Evolutionary conservation across 2,329 filamentous ascomycete genomes (phyloP).

Genomic region (Microthyrium microscopicum): DNA sequence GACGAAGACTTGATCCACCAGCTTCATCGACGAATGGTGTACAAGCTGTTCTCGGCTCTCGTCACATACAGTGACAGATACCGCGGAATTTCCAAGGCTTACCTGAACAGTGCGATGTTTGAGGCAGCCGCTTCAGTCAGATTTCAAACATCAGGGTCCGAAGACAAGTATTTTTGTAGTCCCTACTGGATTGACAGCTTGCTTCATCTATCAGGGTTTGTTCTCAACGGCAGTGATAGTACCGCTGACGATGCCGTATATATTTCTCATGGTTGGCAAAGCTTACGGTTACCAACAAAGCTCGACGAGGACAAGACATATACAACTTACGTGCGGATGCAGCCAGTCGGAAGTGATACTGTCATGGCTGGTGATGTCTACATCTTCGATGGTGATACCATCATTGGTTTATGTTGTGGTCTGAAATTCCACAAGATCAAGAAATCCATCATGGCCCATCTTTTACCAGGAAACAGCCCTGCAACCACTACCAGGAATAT

Average conservation of each 20-base stretch:
- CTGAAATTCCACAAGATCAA: background rate
- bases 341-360: constrained; percentile 3
- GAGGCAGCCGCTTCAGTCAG: constrained; percentile 3
- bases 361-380: constrained; percentile 1
- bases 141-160: background rate
- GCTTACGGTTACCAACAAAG: constrained; percentile 13
- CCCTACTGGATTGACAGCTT: constrained; percentile 14
- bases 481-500: background rate
- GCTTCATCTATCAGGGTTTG: constrained; percentile 13
- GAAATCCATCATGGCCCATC: background rate
- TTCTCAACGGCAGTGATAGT: constrained; percentile 13
- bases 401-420: background rate
- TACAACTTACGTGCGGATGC: constrained; percentile 14
- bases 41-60: no score
- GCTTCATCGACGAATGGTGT: no score
- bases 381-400: constrained; percentile 6
- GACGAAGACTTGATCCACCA: no score
- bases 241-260: constrained; percentile 12
- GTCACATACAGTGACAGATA: no score
- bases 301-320: constrained; percentile 10
- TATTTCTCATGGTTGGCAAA: constrained; percentile 13
- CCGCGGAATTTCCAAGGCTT: no score
- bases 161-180: background rate
- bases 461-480: background rate
- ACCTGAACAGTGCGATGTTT: background rate